Percentiles rank a stretch among this genome's conserved stretches.
Evolutionary conservation across 306 rosid species (phyloP).

Genomic region (Pueraria montana): DNA sequence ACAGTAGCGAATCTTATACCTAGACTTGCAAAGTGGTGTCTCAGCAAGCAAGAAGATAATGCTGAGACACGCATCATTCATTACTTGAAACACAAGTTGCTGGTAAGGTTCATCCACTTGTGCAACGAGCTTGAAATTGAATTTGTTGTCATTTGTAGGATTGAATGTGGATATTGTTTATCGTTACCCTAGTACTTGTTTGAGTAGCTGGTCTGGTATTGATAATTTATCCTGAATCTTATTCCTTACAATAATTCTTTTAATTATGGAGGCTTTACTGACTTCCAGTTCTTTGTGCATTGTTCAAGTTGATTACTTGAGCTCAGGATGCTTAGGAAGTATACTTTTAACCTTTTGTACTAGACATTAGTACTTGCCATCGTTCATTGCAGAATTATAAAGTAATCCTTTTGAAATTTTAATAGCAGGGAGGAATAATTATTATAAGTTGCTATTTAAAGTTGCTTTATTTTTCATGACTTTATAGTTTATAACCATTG

Average conservation of each 20-base stretch:
- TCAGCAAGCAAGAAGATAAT: conserved; percentile 56
- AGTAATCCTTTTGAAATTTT: conserved; percentile 12
- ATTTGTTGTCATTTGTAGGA: conserved; percentile 27
- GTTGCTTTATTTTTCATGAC: neutral
- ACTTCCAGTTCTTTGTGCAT: neutral
- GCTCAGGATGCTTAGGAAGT: neutral
- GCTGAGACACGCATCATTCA: conserved; percentile 56
- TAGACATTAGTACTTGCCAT: neutral
- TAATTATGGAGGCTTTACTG: neutral
- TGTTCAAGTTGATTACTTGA: neutral
- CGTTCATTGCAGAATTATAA: neutral
- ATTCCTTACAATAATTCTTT: neutral
- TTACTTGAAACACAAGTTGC: conserved; percentile 84
- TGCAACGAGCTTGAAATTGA: conserved; percentile 37
- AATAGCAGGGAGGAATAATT: neutral
- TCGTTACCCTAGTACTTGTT: conserved; percentile 13
- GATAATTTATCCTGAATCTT: neutral
- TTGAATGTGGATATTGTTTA: conserved; percentile 26
- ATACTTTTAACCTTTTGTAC: neutral
- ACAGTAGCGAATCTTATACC: conserved; percentile 67
- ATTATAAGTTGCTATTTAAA: neutral
- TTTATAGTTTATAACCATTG: neutral
- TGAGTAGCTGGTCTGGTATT: neutral
- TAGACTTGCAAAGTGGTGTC: conserved; percentile 71
- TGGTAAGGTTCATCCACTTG: conserved; percentile 66